A percentile compares a stretch with the other conserved stretches of the same genome.
These are phyloP conservation scores for Cladosporium sp. DNA, from an alignment of 2,329 filamentous ascomycete genomes.

Conservation along the genomic window DNA sequence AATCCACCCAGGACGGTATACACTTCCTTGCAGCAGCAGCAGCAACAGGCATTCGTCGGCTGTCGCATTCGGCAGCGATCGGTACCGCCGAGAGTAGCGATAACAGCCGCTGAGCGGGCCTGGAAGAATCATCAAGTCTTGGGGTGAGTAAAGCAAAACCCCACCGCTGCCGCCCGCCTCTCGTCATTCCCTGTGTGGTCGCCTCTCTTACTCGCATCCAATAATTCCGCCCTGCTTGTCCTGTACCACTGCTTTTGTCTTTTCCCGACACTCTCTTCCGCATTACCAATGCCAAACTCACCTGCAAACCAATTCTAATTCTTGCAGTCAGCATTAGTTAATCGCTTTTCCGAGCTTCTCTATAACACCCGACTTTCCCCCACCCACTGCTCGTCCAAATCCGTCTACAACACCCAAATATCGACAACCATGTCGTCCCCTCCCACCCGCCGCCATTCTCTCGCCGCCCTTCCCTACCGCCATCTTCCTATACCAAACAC, in stretches of 20 bases:
- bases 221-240: not conserved
- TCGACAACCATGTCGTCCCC: conserved; percentile 7
- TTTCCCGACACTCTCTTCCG: too few species aligned
- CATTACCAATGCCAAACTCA: conserved; percentile 11
- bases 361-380: not conserved
- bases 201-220: too few species aligned
- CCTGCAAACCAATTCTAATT: not conserved
- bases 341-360: not conserved
- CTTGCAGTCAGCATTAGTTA: not conserved
- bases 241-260: not conserved
- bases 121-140: not conserved
- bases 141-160: too few species aligned
- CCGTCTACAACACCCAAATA: not conserved
- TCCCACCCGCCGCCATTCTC: conserved; percentile 26
- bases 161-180: too few species aligned
- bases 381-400: not conserved
- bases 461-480: conserved; percentile 27
- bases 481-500: conserved; percentile 38
- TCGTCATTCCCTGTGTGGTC: too few species aligned
- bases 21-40: too few species aligned
- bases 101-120: not conserved
- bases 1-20: too few species aligned
- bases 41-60: too few species aligned
- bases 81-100: too few species aligned
- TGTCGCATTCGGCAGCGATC: too few species aligned